Evolutionary conservation across 1,284 basidiomycete species (phyloP), one percentile per base, ranked within the genome.

Genomic region (Rhizoctonia solani): DNA sequence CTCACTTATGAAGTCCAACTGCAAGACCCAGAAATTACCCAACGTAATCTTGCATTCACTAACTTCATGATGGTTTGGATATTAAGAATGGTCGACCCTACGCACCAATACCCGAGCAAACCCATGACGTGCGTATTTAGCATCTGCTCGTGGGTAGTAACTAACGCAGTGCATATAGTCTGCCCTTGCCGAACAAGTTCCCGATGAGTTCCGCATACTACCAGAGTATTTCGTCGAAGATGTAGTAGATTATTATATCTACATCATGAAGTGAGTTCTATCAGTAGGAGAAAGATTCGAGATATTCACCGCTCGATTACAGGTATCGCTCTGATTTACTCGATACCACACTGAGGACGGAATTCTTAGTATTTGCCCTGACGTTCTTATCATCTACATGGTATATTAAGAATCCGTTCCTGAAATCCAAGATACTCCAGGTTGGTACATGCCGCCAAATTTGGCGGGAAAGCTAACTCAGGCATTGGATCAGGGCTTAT

Each of bases 381-480:
- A 94, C 92, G 0, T 98, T 98, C 83, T 81, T 99, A 66, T 89
- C 91, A 5, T 97, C 94, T 4, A 93, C 92, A 0, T 93, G 91
- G 86, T 98, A 96, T 76, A 95, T 99, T 81, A 98, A 97, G 80
- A 99, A 99, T 72, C 97, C 97, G 0, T 98, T 97, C 82, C 78
- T 99, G 72, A 98, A 98, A 78, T 88, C 94, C n/a, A 98, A 99
- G 78, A 88, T 99, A 49, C 93, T 98, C 71, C 93, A 96, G 74
- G 93, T 93, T 72, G 53, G 81, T 76, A 41, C n/a, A 59, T n/a
- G 29, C 46, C 19, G 11, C 21, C 19, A 47, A 19, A 19, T 58
- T 19, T 30, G 53, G 19, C 58, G 16, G 39, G 50, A 42, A 54
- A 44, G n/a, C 4, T 56, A 53, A 19, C 67, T 69, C 19, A 19